Percentiles rank a stretch among this genome's conserved stretches.
phyloP scores from a whole-genome alignment of 805 yeast genomes.

The Ogataea polymorpha region DNA sequence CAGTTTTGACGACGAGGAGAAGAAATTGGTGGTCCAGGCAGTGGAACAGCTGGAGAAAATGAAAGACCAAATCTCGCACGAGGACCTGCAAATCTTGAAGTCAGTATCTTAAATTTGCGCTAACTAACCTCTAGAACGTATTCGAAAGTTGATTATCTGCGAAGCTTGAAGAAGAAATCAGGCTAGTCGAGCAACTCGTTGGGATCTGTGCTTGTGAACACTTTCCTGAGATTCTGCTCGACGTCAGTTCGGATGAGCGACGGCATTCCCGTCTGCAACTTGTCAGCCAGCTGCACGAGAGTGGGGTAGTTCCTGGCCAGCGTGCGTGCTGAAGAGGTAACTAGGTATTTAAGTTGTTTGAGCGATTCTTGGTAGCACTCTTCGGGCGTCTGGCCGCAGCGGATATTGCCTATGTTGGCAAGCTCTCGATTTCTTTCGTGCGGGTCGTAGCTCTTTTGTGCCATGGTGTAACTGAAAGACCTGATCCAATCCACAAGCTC shows the following conservation, averaged over 20 bases:
- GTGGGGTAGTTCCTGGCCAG: conserved; percentile 41
- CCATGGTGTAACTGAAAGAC: conserved; percentile 55
- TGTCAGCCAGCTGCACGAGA: conserved; percentile 26
- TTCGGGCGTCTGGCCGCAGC: conserved; percentile 48
- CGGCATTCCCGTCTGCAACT: conserved; percentile 1
- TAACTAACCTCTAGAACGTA: conserved; percentile 29
- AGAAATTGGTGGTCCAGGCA: conserved; percentile 33
- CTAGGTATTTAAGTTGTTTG: conserved; percentile 56
- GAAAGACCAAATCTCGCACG: conserved; percentile 49
- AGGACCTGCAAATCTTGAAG: conserved; percentile 50
- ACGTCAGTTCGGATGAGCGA: conserved; percentile 42
- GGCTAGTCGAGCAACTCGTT: conserved; percentile 33
- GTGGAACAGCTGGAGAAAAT: conserved; percentile 39
- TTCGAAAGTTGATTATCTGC: conserved; percentile 35
- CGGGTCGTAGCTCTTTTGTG: conserved; percentile 52
- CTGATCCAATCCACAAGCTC: conserved; percentile 53
- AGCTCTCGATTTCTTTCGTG: conserved; percentile 50
- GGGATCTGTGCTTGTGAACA: conserved; percentile 52
- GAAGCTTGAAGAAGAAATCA: conserved; percentile 19
- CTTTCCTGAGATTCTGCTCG: conserved; percentile 44
- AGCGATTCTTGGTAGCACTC: conserved; percentile 49
- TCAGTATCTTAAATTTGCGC: conserved; percentile 32
- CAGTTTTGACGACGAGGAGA: conserved; percentile 44
- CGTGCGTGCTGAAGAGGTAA: conserved; percentile 46
- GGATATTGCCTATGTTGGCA: conserved; percentile 52